Percentiles rank a stretch among this genome's conserved stretches.
Evolutionary conservation across 78 protist species (phyloP).

Genomic region (Planoprotostelium fungivorum): DNA sequence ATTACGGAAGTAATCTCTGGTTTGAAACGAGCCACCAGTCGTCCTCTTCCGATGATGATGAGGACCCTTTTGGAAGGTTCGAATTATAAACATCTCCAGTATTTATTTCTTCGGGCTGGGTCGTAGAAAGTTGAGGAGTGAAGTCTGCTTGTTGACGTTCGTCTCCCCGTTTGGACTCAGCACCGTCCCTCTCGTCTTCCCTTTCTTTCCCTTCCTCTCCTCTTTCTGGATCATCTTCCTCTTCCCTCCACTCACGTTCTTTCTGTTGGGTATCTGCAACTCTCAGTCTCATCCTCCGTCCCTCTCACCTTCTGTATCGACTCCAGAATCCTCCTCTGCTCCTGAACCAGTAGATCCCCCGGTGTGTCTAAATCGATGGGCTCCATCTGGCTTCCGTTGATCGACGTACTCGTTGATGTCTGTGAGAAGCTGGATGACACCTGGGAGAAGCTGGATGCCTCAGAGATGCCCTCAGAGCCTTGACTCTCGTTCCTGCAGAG

Average conservation of each 20-base stretch:
- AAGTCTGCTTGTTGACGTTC: neutral
- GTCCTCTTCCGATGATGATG: neutral
- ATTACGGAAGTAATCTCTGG: neutral
- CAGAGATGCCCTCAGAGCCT: neutral
- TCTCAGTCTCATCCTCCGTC: neutral
- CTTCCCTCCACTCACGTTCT: neutral
- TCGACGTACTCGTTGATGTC: neutral
- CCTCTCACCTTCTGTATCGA: neutral
- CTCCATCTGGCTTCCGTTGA: neutral
- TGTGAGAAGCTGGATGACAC: neutral
- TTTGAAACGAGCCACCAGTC: neutral
- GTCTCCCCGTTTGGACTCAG: neutral
- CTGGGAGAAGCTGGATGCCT: neutral
- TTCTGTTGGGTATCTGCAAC: neutral
- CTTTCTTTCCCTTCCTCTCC: neutral
- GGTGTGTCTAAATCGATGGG: neutral
- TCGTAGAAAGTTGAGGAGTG: neutral
- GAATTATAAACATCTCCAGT: neutral
- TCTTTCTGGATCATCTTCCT: neutral
- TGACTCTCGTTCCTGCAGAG: neutral
- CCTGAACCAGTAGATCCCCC: neutral
- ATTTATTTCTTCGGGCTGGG: neutral
- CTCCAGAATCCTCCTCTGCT: neutral
- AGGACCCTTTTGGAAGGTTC: neutral
- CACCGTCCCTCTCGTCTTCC: neutral